phyloP scores from a whole-genome alignment of 148 eudicot species.

The Salicornia ramosissima region DNA sequence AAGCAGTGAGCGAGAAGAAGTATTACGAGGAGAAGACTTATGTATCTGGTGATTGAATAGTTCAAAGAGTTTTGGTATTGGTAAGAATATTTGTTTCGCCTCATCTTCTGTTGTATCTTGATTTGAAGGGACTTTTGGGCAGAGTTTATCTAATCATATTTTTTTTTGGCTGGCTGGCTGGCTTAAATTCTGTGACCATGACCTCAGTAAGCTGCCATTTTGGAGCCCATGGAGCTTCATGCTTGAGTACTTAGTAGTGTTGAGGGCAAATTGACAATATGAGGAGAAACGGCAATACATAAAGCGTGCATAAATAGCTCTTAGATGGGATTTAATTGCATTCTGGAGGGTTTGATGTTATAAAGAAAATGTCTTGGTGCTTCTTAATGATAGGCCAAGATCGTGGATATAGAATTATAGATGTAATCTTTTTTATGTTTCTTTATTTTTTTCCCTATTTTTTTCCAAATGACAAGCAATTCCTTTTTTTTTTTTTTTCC shows the following conservation, averaged over 20 bases:
- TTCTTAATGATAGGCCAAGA: not conserved
- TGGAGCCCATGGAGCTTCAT: conserved; percentile 17
- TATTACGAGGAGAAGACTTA: conserved; percentile 70
- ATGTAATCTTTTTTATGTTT: not conserved
- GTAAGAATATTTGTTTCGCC: not conserved
- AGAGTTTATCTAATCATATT: not conserved
- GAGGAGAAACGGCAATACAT: conserved; percentile 3
- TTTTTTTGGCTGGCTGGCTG: not conserved
- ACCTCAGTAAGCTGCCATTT: conserved; percentile 20
- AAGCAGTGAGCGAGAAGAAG: conserved; percentile 75
- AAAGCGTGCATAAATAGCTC: conserved; percentile 1
- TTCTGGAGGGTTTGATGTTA: not conserved
- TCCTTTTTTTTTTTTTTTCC: not conserved
- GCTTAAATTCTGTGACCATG: conserved; percentile 1
- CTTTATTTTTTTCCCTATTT: not conserved
- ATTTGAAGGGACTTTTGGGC: not conserved
- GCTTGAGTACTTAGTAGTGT: conserved; percentile 1
- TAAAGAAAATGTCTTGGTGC: conserved; percentile 3
- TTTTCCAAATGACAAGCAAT: not conserved
- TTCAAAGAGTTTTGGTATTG: conserved; percentile 8
- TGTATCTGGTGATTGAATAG: conserved; percentile 58
- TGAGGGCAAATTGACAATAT: conserved; percentile 11
- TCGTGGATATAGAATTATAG: not conserved
- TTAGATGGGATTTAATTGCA: conserved; percentile 1
- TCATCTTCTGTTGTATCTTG: not conserved